Conservation (phyloP, 148 eudicot species). For the Fagopyrum homotropicum region DNA sequence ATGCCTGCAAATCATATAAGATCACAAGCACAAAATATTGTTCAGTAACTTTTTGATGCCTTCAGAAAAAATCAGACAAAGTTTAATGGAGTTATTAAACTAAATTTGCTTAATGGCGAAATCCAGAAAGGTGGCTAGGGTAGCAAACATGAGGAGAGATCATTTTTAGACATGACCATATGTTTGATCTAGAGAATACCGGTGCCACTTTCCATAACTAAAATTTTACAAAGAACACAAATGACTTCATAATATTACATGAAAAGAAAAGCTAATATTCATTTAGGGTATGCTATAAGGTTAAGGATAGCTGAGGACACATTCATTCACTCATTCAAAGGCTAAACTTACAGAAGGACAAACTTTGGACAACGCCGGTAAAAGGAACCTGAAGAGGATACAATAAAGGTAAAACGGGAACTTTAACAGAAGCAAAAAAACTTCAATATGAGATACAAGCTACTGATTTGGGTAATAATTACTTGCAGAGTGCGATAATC, state of each 20-base stretch:
- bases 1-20: conserved; percentile 46
- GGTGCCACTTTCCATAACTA: background rate
- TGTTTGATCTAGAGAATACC: background rate
- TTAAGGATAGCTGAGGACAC: background rate
- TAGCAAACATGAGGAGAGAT: background rate
- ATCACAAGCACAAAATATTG: background rate
- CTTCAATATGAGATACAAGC: no score
- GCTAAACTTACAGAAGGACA: background rate
- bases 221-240: background rate
- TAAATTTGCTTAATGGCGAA: background rate
- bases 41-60: background rate
- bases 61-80: background rate
- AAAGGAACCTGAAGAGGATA: background rate
- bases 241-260: background rate
- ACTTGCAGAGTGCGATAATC: no score
- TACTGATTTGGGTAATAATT: no score
- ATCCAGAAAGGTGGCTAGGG: background rate
- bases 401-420: background rate
- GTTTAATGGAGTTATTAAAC: background rate
- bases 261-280: background rate
- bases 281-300: background rate
- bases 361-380: background rate
- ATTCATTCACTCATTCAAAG: no score
- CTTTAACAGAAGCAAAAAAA: background rate
- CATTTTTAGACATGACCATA: background rate